Evolutionary conservation across 1,139 yeast genomes (phyloP), one percentile per base, ranked within the genome.

Genomic region (Yamadazyma diospyri): DNA sequence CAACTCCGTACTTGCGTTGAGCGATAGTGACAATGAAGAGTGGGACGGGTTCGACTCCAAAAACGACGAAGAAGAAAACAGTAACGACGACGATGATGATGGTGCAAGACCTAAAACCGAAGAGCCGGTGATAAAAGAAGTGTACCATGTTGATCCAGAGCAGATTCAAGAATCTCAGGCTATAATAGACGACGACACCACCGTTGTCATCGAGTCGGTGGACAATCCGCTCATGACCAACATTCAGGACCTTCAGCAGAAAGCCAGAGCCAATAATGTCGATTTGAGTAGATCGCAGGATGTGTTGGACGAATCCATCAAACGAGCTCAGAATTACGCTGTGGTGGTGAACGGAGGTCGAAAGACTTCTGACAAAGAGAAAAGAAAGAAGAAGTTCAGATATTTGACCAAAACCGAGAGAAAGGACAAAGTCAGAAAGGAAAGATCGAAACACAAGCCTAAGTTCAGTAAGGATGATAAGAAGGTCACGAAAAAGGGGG

Each of bases 391-490:
- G 72, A 87, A 86, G 69, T 86, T 87, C 52, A 76, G 96, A 59
- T 89, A 89, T 52, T 69, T 87, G 57, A 74, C 92, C 34, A 85
- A 85, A 57, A 67, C 72, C 12, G 95, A 86, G 56, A 73, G 96
- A 61, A 77, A 76, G 50, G 73, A 67, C 19, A 83, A 83, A 46
- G 76, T 72, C 38, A 56, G 75, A 72, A 40, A 64, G 63, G 28
- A 25, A 16, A 15, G 28, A 16, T 25, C 28, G 8, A 25, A 25
- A 12, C 9, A 16, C 16, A 25, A 10, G 13, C 20, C 20, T 10
- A 28, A 28, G 23, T 19, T 10, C 9, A 23, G 24, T 12, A 23
- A 18, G 13, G 19, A 29, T 4, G 15, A 21, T 15, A 21, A 29
- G 23, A 16, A 23, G 3, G 15, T 9, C 15, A 18, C 8, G 15